These are phyloP conservation scores for Coniochaeta hoffmannii DNA, from an alignment of 2,329 filamentous ascomycete genomes.

Conservation along the genomic window DNA sequence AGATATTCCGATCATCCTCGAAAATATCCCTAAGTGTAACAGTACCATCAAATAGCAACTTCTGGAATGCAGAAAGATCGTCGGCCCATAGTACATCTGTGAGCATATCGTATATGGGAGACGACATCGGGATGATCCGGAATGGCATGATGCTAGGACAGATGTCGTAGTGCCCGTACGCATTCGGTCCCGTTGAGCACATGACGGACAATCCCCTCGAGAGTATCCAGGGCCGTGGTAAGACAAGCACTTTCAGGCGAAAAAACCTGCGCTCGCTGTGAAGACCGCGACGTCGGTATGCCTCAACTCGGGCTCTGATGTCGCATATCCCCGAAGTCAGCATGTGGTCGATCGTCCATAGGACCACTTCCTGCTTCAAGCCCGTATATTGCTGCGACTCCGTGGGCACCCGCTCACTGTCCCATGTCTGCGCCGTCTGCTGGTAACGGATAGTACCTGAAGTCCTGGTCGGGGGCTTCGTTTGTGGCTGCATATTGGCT, in stretches of 20 bases:
- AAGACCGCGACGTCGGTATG: background rate
- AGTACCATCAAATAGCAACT: background rate
- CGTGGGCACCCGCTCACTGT: too few species aligned
- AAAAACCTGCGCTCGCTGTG: background rate
- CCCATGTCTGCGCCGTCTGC: too few species aligned
- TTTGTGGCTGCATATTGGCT: too few species aligned
- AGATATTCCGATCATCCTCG: background rate
- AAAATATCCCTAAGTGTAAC: background rate
- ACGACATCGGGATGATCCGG: background rate
- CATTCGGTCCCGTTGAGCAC: background rate
- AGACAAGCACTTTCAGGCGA: background rate
- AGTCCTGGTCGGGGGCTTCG: too few species aligned
- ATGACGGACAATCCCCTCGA: background rate
- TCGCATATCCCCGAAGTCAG: background rate
- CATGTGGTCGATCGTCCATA: background rate
- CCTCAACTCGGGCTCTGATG: background rate
- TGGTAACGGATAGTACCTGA: too few species aligned
- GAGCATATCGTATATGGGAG: background rate
- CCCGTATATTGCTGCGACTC: too few species aligned
- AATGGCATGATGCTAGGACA: background rate
- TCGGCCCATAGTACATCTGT: background rate
- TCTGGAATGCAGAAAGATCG: background rate
- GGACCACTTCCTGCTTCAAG: background rate
- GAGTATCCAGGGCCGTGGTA: background rate
- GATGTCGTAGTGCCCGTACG: background rate